Conservation (phyloP, 129 eudicot genomes). For the Daucus carota region DNA sequence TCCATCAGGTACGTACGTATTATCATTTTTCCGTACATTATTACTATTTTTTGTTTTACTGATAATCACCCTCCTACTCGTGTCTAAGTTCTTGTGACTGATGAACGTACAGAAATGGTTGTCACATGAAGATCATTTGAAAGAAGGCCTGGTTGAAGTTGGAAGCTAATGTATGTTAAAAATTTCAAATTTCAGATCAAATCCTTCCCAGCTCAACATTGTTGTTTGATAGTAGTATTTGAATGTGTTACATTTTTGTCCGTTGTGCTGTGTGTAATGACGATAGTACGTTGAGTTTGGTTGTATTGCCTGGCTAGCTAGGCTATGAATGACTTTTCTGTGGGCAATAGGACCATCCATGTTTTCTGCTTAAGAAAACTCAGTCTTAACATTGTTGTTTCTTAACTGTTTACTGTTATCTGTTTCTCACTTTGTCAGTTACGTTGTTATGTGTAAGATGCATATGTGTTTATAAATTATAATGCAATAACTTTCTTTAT, state of each 20-base stretch:
- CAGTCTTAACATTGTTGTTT: background rate
- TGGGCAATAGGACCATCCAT: background rate
- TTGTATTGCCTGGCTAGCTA: background rate
- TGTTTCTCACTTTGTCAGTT: background rate
- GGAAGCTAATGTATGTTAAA: background rate
- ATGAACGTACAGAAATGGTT: background rate
- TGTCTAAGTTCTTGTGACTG: background rate
- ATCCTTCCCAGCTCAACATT: background rate
- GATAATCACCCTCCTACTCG: background rate
- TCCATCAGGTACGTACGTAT: background rate
- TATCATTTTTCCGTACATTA: background rate
- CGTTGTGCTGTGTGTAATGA: background rate
- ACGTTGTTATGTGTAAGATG: background rate
- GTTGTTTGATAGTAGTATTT: background rate
- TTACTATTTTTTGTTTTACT: background rate
- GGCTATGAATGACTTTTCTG: background rate
- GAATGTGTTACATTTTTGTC: background rate
- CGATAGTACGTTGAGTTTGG: background rate
- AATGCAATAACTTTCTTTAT: no score
- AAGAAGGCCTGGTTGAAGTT: background rate
- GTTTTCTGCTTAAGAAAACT: background rate
- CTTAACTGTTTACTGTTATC: no score
- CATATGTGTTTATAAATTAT: background rate
- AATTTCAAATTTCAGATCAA: background rate
- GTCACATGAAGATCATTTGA: background rate